Evolutionary conservation across 2,329 filamentous ascomycete species (phyloP).

Genomic region (Alternaria sp.): DNA sequence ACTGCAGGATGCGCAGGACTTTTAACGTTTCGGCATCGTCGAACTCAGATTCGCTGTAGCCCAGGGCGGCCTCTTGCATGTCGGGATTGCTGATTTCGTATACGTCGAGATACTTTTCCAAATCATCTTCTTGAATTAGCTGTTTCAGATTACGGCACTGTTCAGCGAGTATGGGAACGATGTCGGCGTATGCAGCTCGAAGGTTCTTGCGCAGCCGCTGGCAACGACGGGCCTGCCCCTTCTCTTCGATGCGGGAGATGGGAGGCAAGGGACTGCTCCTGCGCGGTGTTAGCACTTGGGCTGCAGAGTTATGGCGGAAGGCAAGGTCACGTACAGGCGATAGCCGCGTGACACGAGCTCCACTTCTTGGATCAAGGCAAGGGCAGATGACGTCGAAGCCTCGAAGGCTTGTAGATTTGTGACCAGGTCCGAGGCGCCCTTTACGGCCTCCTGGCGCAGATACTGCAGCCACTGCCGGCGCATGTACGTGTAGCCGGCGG

Average conservation of each 20-base stretch:
- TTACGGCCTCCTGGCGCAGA: constrained; percentile 76
- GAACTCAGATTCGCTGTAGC: constrained; percentile 70
- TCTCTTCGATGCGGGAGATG: constrained; percentile 89
- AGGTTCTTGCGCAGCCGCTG: constrained; percentile 80
- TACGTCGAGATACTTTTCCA: constrained; percentile 91
- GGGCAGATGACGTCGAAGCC: constrained; percentile 74
- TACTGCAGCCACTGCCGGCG: constrained; percentile 84
- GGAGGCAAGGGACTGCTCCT: constrained; percentile 90
- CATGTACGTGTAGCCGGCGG: constrained; percentile 74
- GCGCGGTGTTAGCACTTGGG: constrained; percentile 30
- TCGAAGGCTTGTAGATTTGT: constrained; percentile 82
- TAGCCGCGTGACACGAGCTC: constrained; percentile 93
- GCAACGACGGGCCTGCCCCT: constrained; percentile 79
- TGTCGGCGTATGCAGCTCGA: constrained; percentile 71
- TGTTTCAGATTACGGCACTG: constrained; percentile 73
- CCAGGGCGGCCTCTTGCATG: constrained; percentile 56
- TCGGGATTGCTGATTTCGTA: constrained; percentile 60
- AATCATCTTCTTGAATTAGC: constrained; percentile 78
- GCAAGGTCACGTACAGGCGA: constrained; percentile 68
- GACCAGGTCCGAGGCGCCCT: constrained; percentile 73
- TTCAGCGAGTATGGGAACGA: constrained; percentile 76
- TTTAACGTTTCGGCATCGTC: constrained; percentile 83
- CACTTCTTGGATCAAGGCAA: constrained; percentile 91
- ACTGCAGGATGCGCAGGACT: constrained; percentile 70
- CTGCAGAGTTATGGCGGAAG: background rate